Conservation (phyloP, 2,329 filamentous ascomycete genomes). For the Rhinocladiella similis region DNA sequence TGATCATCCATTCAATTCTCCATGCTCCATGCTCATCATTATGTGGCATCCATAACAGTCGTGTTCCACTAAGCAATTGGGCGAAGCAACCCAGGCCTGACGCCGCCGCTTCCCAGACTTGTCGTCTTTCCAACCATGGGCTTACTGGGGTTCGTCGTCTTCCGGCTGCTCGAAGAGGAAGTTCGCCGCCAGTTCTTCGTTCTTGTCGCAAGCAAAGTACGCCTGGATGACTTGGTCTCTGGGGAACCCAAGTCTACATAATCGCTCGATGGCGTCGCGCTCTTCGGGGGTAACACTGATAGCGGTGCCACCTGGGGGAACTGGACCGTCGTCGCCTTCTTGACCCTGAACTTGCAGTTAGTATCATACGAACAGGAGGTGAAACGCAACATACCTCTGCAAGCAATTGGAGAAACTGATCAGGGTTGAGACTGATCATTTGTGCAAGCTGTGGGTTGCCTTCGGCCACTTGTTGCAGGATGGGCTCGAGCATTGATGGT, state of each 20-base stretch:
- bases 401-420: slow-evolving; percentile 87
- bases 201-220: slow-evolving; percentile 99
- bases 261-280: slow-evolving; percentile 93
- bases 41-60: too few species aligned
- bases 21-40: too few species aligned
- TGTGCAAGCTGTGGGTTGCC: slow-evolving; percentile 94
- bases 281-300: slow-evolving; percentile 95
- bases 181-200: slow-evolving; percentile 96
- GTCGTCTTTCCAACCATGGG: not conserved
- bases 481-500: slow-evolving; percentile 97
- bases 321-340: slow-evolving; percentile 63
- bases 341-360: slow-evolving; percentile 52
- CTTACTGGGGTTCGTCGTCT: slow-evolving; percentile 50
- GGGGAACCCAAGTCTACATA: slow-evolving; percentile 90
- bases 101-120: too few species aligned
- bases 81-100: too few species aligned
- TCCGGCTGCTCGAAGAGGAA: slow-evolving; percentile 97
- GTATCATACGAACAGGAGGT: not conserved
- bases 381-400: slow-evolving; percentile 56
- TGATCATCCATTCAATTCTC: too few species aligned
- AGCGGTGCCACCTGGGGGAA: slow-evolving; percentile 84
- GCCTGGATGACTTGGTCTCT: slow-evolving; percentile 94
- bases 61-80: too few species aligned
- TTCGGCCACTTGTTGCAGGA: slow-evolving; percentile 90
- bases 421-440: slow-evolving; percentile 86